These are phyloP conservation scores for Hydnum rufescens DNA, from an alignment of 768 basidiomycete genomes.

Conservation along the genomic window DNA sequence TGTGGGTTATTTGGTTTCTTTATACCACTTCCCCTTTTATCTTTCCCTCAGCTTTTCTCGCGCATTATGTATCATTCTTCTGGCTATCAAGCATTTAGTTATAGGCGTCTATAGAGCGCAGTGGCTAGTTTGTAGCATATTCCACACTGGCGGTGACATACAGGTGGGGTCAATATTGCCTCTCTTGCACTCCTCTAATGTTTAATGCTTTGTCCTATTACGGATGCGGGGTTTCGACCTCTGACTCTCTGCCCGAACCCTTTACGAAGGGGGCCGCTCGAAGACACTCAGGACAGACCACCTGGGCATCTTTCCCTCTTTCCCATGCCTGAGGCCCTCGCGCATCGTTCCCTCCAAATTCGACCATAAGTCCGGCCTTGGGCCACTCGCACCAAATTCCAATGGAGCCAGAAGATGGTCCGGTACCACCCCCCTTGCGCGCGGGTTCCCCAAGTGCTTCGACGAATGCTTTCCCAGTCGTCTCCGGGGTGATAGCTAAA, in stretches of 20 bases:
- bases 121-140: no score
- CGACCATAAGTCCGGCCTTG: conserved; percentile 61
- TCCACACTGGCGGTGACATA: no score
- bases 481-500: conserved; percentile 28
- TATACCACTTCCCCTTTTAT: not conserved
- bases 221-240: no score
- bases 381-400: conserved; percentile 92
- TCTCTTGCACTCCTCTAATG: no score
- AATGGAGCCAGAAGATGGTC: conserved; percentile 66
- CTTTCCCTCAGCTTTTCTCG: not conserved
- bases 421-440: conserved; percentile 77
- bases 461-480: conserved; percentile 66
- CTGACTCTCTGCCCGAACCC: no score
- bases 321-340: conserved; percentile 77
- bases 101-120: no score
- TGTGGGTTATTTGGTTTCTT: not conserved
- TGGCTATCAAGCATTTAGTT: no score
- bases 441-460: conserved; percentile 60
- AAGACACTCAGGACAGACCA: conserved; percentile 54
- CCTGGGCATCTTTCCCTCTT: conserved; percentile 53
- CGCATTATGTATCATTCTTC: not conserved
- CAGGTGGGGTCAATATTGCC: no score
- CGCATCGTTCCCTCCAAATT: conserved; percentile 62
- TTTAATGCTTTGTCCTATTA: no score
- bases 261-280: not conserved